Percentiles rank a stretch among this genome's conserved stretches.
Conservation (phyloP, 2,329 filamentous ascomycete genomes). For the Talaromyces rugulosus region DNA sequence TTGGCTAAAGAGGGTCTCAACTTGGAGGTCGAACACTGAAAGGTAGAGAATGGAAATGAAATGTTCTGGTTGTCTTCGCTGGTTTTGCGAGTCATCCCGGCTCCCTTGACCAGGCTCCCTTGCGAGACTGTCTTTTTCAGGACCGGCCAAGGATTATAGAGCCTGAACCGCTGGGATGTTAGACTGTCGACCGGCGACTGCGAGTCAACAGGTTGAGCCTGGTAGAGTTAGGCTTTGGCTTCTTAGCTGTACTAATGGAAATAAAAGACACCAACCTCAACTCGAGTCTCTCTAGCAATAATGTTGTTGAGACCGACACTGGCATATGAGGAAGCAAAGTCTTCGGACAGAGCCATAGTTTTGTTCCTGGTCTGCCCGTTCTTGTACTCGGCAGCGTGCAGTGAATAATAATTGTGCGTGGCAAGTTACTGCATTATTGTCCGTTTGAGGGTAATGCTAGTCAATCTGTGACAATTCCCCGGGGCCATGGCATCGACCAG, state of each 20-base stretch:
- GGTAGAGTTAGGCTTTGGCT: neutral
- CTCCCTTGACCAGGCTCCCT: constrained; percentile 10
- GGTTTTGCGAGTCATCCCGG: constrained; percentile 6
- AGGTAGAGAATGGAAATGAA: neutral
- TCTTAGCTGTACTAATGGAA: neutral
- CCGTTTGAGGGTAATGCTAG: neutral
- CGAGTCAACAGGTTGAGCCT: neutral
- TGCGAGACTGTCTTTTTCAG: constrained; percentile 16
- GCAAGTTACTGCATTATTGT: neutral
- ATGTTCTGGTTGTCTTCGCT: neutral
- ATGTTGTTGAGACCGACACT: constrained; percentile 21
- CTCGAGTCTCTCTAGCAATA: constrained; percentile 19
- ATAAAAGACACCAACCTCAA: constrained; percentile 14
- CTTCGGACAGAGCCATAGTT: neutral
- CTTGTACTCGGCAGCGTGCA: neutral
- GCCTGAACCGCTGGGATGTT: constrained; percentile 16
- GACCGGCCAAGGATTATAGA: constrained; percentile 20
- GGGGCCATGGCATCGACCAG: neutral
- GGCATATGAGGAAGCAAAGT: constrained; percentile 9
- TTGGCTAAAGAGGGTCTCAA: constrained; percentile 12
- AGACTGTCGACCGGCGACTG: constrained; percentile 6
- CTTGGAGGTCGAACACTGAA: constrained; percentile 9
- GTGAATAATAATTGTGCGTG: neutral
- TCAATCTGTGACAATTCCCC: neutral
- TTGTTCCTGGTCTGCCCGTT: neutral